phyloP scores from a whole-genome alignment of 345 rosid genomes.

The Eucalyptus sp. region DNA sequence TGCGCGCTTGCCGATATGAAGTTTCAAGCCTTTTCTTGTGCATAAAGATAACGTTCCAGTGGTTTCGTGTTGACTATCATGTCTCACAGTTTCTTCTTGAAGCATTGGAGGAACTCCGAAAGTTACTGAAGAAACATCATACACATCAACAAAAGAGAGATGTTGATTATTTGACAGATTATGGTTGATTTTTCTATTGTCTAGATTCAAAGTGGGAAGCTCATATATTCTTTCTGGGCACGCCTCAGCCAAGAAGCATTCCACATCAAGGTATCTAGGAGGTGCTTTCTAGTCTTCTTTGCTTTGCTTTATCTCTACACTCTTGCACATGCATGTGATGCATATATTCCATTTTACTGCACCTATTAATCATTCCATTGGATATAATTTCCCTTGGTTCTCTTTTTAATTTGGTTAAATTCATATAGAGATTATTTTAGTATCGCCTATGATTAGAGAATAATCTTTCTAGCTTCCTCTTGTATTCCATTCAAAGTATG shows the following conservation, averaged over 20 bases:
- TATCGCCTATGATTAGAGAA: neutral
- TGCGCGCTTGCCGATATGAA: neutral
- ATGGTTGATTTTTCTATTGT: neutral
- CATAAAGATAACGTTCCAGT: neutral
- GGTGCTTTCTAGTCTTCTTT: neutral
- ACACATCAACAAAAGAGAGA: neutral
- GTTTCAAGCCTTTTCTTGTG: neutral
- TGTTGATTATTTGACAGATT: neutral
- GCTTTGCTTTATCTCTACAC: neutral
- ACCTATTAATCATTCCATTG: neutral
- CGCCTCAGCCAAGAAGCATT: neutral
- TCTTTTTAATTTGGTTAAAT: neutral
- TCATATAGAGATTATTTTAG: neutral
- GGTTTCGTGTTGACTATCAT: neutral
- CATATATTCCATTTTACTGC: neutral
- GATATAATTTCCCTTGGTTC: neutral
- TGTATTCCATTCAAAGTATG: neutral
- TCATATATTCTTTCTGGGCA: neutral
- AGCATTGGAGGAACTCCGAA: neutral
- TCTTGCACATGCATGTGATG: neutral
- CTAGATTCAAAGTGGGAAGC: neutral
- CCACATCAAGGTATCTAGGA: neutral
- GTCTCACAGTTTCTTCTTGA: neutral
- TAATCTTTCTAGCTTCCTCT: neutral
- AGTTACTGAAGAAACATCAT: neutral